Evolutionary conservation across 257 asterid genomes (phyloP).

Genomic region (Capsicum rhomboideum): DNA sequence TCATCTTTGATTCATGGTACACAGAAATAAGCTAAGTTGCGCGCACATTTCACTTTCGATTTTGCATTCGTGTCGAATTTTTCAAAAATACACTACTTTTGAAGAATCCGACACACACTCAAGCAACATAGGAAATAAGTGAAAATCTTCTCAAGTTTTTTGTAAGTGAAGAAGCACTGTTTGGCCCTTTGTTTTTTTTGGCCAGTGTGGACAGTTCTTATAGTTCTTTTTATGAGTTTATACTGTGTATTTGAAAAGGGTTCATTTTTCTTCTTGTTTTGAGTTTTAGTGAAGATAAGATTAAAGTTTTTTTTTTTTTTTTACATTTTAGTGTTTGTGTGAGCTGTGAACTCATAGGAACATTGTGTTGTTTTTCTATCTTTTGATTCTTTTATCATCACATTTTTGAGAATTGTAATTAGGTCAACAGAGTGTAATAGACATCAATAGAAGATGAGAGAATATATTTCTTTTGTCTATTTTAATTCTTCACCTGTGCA

Average conservation of each 20-base stretch:
- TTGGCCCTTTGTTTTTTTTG: not conserved
- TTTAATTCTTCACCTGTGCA: not conserved
- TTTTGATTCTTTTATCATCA: not conserved
- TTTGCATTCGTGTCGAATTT: too few species aligned
- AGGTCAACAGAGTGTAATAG: not conserved
- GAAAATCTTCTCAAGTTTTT: not conserved
- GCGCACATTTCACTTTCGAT: too few species aligned
- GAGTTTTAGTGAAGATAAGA: not conserved
- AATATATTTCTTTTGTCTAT: not conserved
- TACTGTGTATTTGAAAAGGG: not conserved
- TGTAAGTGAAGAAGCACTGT: not conserved
- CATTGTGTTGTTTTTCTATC: not conserved
- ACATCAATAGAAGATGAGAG: not conserved
- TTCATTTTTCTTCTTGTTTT: not conserved
- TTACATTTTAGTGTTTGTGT: not conserved
- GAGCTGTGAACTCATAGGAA: not conserved
- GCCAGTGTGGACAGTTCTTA: not conserved
- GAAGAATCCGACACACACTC: too few species aligned
- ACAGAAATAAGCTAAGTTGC: too few species aligned
- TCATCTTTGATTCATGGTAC: not conserved
- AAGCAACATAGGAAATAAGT: not conserved
- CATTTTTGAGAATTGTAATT: not conserved
- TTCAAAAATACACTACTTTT: too few species aligned
- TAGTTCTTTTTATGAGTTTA: not conserved
- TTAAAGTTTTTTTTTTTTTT: not conserved